Evolutionary conservation across 2,329 filamentous ascomycete genomes (phyloP).

Genomic region (Nannizziopsis barbatae): DNA sequence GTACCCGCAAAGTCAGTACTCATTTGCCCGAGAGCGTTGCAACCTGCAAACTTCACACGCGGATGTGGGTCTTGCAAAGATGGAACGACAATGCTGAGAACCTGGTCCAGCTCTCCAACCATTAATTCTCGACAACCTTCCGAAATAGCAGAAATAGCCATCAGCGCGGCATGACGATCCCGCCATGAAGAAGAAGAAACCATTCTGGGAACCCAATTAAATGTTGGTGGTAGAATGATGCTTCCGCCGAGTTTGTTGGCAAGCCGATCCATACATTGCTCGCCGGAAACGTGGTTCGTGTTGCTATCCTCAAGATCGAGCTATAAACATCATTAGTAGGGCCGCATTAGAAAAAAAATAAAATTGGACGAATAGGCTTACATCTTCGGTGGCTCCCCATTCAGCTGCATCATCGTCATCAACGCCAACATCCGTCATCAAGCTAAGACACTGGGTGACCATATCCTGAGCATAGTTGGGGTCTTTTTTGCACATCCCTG

Average conservation of each 20-base stretch:
- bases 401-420: constrained; percentile 92
- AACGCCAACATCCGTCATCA: constrained; percentile 93
- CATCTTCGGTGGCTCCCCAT: constrained; percentile 87
- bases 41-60: constrained; percentile 91
- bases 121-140: constrained; percentile 94
- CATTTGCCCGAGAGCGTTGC: constrained; percentile 98
- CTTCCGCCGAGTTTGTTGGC: constrained; percentile 96
- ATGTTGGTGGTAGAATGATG: constrained; percentile 83
- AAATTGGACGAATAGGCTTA: constrained; percentile 39
- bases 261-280: constrained; percentile 95
- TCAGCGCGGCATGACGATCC: constrained; percentile 89
- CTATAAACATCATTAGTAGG: constrained; percentile 33
- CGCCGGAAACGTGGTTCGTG: constrained; percentile 90
- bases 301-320: constrained; percentile 94
- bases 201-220: constrained; percentile 95
- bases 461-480: constrained; percentile 84
- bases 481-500: constrained; percentile 91
- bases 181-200: constrained; percentile 91
- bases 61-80: constrained; percentile 82
- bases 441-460: constrained; percentile 93
- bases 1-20: constrained; percentile 96
- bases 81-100: constrained; percentile 87
- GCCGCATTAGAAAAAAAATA: background rate
- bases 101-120: constrained; percentile 86
- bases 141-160: constrained; percentile 97